phyloP scores from a whole-genome alignment of 140 eudicot genomes.

The Oenanthe javanica region DNA sequence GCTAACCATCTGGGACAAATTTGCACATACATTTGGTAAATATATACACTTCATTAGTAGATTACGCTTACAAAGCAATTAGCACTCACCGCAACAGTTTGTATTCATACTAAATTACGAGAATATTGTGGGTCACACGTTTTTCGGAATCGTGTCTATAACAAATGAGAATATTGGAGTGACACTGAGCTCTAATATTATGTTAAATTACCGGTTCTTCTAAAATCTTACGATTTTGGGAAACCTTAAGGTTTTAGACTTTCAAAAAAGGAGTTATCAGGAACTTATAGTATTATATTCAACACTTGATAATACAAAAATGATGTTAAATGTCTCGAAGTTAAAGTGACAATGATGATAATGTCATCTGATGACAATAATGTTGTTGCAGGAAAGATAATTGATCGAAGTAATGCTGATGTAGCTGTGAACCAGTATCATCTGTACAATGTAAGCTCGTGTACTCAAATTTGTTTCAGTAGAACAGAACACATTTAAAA shows the following conservation, averaged over 20 bases:
- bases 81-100: no score
- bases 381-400: conserved; percentile 56
- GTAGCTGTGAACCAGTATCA: conserved; percentile 79
- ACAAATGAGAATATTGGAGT: no score
- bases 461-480: neutral
- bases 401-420: conserved; percentile 82
- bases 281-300: no score
- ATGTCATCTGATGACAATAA: neutral
- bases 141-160: no score
- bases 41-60: neutral
- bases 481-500: neutral
- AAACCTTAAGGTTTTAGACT: no score
- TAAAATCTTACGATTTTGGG: no score
- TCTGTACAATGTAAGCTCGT: conserved; percentile 38
- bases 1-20: conserved; percentile 72
- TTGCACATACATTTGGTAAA: conserved; percentile 86
- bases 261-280: no score
- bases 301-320: neutral
- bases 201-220: no score
- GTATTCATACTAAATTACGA: no score
- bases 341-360: neutral
- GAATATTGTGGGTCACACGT: no score
- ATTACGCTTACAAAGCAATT: no score
- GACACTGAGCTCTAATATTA: no score
- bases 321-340: neutral